phyloP scores from a whole-genome alignment of 2,329 filamentous ascomycete species.

The Blumeria hordei region DNA sequence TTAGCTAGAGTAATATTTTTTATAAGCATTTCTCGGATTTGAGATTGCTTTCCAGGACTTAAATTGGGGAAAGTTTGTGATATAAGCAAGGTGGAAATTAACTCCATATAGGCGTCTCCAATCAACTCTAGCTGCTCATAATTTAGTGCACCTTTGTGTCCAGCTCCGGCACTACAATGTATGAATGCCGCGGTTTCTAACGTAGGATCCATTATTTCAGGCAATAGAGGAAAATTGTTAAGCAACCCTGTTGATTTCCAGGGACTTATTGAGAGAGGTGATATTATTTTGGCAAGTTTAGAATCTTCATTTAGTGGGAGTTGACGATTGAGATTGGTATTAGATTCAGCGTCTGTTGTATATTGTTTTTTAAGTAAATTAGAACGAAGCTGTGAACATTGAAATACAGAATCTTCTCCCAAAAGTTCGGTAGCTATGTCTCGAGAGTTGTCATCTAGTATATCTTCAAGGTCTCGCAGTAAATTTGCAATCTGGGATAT shows the following conservation, averaged over 20 bases:
- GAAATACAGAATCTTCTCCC: slow-evolving; percentile 6
- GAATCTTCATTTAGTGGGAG: slow-evolving; percentile 5
- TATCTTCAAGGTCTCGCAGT: slow-evolving; percentile 9
- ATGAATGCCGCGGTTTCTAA: slow-evolving; percentile 42
- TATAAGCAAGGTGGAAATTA: slow-evolving; percentile 53
- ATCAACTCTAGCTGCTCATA: slow-evolving; percentile 80
- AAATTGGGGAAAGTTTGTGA: slow-evolving; percentile 44
- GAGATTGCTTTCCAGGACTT: slow-evolving; percentile 42
- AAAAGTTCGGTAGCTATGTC: slow-evolving; percentile 5
- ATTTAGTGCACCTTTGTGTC: slow-evolving; percentile 12
- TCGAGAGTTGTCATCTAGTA: slow-evolving; percentile 6
- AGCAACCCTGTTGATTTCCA: slow-evolving; percentile 28
- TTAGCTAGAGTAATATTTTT: slow-evolving; percentile 54
- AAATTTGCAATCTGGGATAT: slow-evolving; percentile 8
- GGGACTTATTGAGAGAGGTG: slow-evolving; percentile 17
- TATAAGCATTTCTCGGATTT: slow-evolving; percentile 55
- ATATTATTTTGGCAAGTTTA: slow-evolving; percentile 8
- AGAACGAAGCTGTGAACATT: slow-evolving; percentile 7
- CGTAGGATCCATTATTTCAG: slow-evolving; percentile 30
- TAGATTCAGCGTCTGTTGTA: not conserved
- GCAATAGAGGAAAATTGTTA: slow-evolving; percentile 29
- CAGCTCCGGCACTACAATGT: slow-evolving; percentile 21
- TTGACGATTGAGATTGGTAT: not conserved
- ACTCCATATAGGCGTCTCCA: slow-evolving; percentile 65
- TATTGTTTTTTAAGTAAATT: slow-evolving; percentile 4